Percentiles rank a stretch among this genome's conserved stretches.
phyloP scores from a whole-genome alignment of 2,329 filamentous ascomycete species.

The Colletotrichum euphorbiae region DNA sequence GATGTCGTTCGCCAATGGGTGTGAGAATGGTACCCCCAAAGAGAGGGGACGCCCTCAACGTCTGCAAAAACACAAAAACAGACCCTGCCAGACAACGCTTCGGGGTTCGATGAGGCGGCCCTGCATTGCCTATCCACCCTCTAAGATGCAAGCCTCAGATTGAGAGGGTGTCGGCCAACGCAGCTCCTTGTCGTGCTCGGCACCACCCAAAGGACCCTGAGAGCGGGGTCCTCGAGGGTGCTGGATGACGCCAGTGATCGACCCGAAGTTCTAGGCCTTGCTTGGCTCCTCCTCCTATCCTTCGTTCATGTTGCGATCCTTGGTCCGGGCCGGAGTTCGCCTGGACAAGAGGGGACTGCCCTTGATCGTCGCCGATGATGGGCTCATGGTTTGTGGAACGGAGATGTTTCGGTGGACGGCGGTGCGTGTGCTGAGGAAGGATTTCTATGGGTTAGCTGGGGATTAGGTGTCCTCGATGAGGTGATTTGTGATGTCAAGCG shows the following conservation, averaged over 20 bases:
- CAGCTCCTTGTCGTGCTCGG: background rate
- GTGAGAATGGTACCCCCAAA: constrained; percentile 32
- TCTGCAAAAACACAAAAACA: background rate
- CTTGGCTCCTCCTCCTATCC: background rate
- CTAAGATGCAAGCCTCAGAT: background rate
- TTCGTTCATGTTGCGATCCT: background rate
- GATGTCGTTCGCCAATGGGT: constrained; percentile 2
- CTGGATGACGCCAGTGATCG: constrained; percentile 34
- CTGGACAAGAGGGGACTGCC: background rate
- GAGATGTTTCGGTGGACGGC: background rate
- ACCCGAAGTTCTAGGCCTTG: constrained; percentile 22
- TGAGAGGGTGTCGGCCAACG: constrained; percentile 22
- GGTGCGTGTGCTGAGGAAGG: background rate
- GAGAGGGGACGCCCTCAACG: background rate
- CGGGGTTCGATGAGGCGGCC: constrained; percentile 24
- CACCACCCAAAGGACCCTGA: constrained; percentile 29
- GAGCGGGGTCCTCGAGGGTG: background rate
- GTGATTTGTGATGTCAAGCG: constrained; percentile 19
- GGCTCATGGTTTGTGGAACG: background rate
- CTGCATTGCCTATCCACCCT: constrained; percentile 1
- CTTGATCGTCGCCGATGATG: constrained; percentile 18
- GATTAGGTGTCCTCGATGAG: background rate
- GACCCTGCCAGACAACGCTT: constrained; percentile 20
- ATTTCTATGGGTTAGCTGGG: background rate
- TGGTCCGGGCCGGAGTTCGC: background rate